Base-by-base conservation (phyloP, 2,329 filamentous ascomycete species). In the Diaporthe sp. region DNA sequence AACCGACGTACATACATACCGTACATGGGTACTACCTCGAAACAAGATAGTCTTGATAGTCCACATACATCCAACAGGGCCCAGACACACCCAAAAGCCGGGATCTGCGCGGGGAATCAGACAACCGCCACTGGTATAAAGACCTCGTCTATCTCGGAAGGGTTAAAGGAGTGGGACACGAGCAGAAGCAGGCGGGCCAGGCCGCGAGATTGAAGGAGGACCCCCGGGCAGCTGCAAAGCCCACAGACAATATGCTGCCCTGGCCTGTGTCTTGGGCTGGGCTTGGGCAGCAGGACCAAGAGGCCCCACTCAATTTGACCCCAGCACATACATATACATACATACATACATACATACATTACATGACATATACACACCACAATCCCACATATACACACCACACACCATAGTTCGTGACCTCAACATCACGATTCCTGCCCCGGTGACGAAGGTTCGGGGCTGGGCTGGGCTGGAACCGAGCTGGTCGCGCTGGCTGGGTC, bases 141-240 rank as follows among this genome's bases (percentile, higher is more conserved):
- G 51, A 47, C 53, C 37, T 70, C 51, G 66, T 70, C 66, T 70
- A 58, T 58, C 50, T 70, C 37, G 66, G 51, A 58, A 27, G 27
- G 35, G 19, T 22, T 22, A 19, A 22, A 27, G 22, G 25, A 53
- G 30, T 55, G 25, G 65, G 44, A 47, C 39, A 50, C 44, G 47
- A 51, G n/a, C 30, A 51, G 63, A 47, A 65, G 19, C n/a, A 19
- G 44, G n/a, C 47, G 47, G 63, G 47, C 63, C 63, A 68, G 55
- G 69, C 69, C 42, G 70, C 70, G 59, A 71, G 44, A 71, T 63
- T 71, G 56, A 63, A 55, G 70, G 70, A 35, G 69, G 55, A 19
- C 56, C 35, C 44, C 35, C 44, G 44, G 44, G 44, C 25, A 71
- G 70, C 44, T 71, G 70, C 70, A 63, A 71, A 39, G 70, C 58